These are phyloP conservation scores for Umbelopsis isabellina DNA, from an alignment of 192 early-diverging fungal species.

Conservation along the genomic window DNA sequence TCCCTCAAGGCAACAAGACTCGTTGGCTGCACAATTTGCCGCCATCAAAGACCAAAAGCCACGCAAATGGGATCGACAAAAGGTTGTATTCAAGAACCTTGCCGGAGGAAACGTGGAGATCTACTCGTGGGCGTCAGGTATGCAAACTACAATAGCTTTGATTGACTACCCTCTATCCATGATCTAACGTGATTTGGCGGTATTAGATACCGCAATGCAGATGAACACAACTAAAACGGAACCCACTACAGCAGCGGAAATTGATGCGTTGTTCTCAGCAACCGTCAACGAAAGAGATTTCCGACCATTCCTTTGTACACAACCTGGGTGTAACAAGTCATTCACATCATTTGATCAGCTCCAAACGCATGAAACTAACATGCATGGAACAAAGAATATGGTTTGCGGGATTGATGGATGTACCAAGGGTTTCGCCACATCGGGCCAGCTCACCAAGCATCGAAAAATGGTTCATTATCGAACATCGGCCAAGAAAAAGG, in stretches of 20 bases:
- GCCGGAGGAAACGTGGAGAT: conserved; percentile 5
- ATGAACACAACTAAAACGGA: conserved; percentile 35
- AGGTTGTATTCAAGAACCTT: background rate
- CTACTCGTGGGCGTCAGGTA: background rate
- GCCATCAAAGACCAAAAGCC: conserved; percentile 16
- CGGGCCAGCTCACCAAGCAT: conserved; percentile 44
- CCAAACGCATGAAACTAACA: conserved; percentile 41
- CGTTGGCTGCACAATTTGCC: background rate
- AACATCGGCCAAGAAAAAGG: conserved; percentile 33
- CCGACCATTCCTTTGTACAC: conserved; percentile 41
- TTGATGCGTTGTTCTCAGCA: conserved; percentile 37
- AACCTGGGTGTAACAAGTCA: conserved; percentile 40
- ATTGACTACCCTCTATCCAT: too few relatives aligned
- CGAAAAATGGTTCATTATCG: conserved; percentile 47
- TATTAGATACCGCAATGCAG: conserved; percentile 15
- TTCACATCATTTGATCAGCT: conserved; percentile 41
- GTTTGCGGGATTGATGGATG: conserved; percentile 44
- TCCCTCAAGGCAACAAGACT: background rate
- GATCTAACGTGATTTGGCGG: background rate
- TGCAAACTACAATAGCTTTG: too few relatives aligned
- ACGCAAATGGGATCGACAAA: conserved; percentile 7
- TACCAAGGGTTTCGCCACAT: conserved; percentile 41
- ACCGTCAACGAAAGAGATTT: conserved; percentile 33
- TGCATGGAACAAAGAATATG: conserved; percentile 45
- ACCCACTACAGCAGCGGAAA: conserved; percentile 33